phyloP scores from a whole-genome alignment of 768 basidiomycete species.

The Lactifluus piperatus region DNA sequence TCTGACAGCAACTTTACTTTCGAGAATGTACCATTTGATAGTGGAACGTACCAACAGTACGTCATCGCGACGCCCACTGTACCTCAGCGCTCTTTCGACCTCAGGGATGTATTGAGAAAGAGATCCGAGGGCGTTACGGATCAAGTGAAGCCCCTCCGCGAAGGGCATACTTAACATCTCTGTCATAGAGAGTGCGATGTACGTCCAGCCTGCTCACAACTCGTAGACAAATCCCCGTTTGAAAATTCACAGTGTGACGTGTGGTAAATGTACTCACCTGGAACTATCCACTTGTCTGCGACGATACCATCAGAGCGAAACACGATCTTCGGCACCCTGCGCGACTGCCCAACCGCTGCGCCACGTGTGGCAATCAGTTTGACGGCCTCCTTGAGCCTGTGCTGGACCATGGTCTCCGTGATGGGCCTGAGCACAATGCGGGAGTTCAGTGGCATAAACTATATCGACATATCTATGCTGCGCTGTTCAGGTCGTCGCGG shows the following conservation, averaged over 20 bases:
- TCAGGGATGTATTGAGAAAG: not conserved
- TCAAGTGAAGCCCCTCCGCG: not conserved
- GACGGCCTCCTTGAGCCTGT: not conserved
- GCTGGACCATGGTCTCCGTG: not conserved
- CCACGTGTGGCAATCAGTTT: constrained; percentile 11
- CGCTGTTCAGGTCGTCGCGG: not conserved
- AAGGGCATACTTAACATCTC: constrained; percentile 2
- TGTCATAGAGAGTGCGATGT: constrained; percentile 3
- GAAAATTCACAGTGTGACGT: too few relatives aligned
- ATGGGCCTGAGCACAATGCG: not conserved
- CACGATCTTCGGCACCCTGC: not conserved
- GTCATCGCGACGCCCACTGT: too few relatives aligned
- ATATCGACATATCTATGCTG: constrained; percentile 4
- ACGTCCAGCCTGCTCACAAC: constrained; percentile 9
- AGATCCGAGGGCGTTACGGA: constrained; percentile 3
- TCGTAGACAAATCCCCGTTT: not conserved
- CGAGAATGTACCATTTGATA: not conserved
- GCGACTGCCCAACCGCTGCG: not conserved
- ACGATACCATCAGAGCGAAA: constrained; percentile 7
- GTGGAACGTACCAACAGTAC: not conserved
- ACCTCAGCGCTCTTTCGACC: not conserved
- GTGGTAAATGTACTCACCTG: not conserved
- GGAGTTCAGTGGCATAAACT: not conserved
- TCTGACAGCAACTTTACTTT: not conserved
- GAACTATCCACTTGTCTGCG: constrained; percentile 10